phyloP scores from a whole-genome alignment of 352 stramenopile species.

The Globisporangium sylvaticum region DNA sequence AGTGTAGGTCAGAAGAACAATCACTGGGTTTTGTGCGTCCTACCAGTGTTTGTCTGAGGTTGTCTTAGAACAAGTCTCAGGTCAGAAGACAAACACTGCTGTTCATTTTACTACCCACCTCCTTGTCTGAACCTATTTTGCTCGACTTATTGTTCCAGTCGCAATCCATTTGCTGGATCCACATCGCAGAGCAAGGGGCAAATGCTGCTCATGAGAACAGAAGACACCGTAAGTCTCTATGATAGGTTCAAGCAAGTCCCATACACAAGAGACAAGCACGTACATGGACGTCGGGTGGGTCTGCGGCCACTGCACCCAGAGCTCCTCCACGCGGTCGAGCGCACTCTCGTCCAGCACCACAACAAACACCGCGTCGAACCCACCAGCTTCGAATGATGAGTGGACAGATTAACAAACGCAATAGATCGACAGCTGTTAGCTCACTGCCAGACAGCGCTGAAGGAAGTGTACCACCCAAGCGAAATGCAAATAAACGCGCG shows the following conservation, averaged over 20 bases:
- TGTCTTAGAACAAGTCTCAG: too few species aligned
- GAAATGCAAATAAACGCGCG: background rate
- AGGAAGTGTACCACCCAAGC: too few species aligned
- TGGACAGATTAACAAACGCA: background rate
- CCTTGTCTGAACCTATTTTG: too few species aligned
- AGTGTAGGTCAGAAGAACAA: too few species aligned
- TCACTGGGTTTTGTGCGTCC: too few species aligned
- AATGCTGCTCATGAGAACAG: slow-evolving; percentile 31
- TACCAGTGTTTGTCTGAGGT: too few species aligned
- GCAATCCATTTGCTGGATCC: slow-evolving; percentile 8
- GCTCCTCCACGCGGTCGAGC: slow-evolving; percentile 53
- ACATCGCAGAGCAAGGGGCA: slow-evolving; percentile 67
- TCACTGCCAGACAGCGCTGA: too few species aligned
- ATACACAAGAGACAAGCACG: slow-evolving; percentile 12
- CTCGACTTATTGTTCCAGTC: too few species aligned
- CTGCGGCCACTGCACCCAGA: slow-evolving; percentile 71
- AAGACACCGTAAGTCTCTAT: background rate
- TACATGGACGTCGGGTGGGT: slow-evolving; percentile 45
- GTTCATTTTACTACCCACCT: too few species aligned
- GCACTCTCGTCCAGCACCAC: slow-evolving; percentile 65
- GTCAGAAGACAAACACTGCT: too few species aligned
- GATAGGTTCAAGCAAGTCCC: too few species aligned
- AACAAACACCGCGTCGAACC: slow-evolving; percentile 95
- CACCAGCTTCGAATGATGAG: slow-evolving; percentile 75
- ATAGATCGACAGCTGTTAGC: background rate